A percentile compares a stretch with the other conserved stretches of the same genome.
phyloP scores from a whole-genome alignment of 108 stramenopile genomes.

The Nitzschia sp. region DNA sequence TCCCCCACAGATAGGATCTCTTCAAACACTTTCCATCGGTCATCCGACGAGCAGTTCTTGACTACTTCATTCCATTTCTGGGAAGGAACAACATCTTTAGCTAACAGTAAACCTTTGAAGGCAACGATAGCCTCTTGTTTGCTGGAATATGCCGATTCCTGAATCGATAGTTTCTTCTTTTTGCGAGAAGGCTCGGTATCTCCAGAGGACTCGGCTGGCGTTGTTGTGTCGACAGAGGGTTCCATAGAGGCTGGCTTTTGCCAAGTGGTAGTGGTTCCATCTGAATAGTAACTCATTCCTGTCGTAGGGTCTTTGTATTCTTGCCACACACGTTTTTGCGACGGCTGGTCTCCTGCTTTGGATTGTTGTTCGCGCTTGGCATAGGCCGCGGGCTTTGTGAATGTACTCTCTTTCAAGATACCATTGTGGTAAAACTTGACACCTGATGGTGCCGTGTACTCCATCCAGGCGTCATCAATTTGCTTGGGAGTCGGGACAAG shows the following conservation, averaged over 20 bases:
- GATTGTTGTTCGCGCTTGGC: conserved; percentile 10
- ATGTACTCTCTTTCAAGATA: conserved; percentile 56
- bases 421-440: conserved; percentile 70
- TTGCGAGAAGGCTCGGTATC: conserved; percentile 26
- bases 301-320: conserved; percentile 63
- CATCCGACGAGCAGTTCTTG: conserved; percentile 58
- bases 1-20: conserved; percentile 59
- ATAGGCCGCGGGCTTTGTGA: conserved; percentile 52
- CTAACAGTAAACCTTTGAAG: conserved; percentile 79
- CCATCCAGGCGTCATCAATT: conserved; percentile 60
- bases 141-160: conserved; percentile 42
- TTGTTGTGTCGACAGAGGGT: conserved; percentile 5
- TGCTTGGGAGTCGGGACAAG: conserved; percentile 22
- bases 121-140: conserved; percentile 76
- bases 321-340: conserved; percentile 46
- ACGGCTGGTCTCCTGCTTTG: conserved; percentile 9
- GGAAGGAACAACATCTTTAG: conserved; percentile 65
- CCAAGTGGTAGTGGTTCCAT: conserved; percentile 81
- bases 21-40: conserved; percentile 66
- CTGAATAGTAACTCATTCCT: conserved; percentile 78
- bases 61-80: conserved; percentile 77
- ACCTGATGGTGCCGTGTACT: conserved; percentile 53
- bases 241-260: conserved; percentile 60
- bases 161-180: conserved; percentile 32
- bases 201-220: conserved; percentile 5